Evolutionary conservation across 1,284 basidiomycete genomes (phyloP).

Genomic region (Exobasidium rhododendri): DNA sequence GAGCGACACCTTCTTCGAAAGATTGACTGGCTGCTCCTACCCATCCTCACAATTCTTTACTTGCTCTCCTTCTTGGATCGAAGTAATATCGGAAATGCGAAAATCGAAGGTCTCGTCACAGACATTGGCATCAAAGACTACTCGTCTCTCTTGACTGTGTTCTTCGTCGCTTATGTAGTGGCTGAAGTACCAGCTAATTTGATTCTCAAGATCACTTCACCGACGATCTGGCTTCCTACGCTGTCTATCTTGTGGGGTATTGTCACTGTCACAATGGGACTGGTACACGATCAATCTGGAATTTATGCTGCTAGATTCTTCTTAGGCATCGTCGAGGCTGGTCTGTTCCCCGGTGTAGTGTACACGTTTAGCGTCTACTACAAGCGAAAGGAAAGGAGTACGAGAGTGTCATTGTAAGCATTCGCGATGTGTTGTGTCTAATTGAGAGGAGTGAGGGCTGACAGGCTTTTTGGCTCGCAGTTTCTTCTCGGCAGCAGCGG

Average conservation of each 20-base stretch:
- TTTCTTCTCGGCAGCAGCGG: constrained; percentile 23
- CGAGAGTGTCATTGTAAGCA: constrained; percentile 61
- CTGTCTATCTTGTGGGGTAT: constrained; percentile 65
- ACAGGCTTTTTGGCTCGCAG: not conserved
- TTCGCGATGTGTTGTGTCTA: constrained; percentile 58
- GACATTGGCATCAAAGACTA: constrained; percentile 36
- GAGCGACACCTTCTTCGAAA: constrained; percentile 36
- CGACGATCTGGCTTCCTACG: constrained; percentile 64
- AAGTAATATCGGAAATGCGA: constrained; percentile 39
- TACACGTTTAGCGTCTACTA: constrained; percentile 67
- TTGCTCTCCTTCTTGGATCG: constrained; percentile 36
- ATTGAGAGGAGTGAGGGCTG: too few relatives aligned
- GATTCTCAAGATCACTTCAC: constrained; percentile 62
- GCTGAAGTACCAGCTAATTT: constrained; percentile 27
- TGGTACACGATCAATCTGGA: constrained; percentile 62
- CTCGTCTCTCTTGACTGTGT: constrained; percentile 27
- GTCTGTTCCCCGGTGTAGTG: constrained; percentile 63
- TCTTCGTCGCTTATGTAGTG: constrained; percentile 25
- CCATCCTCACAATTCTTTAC: constrained; percentile 35
- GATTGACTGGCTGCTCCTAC: constrained; percentile 36
- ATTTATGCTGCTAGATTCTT: constrained; percentile 64
- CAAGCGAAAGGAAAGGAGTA: constrained; percentile 62
- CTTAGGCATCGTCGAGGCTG: constrained; percentile 45
- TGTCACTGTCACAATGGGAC: constrained; percentile 63
- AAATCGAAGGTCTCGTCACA: constrained; percentile 32